Percentiles rank a stretch among this genome's conserved stretches.
Conservation (phyloP, 164 flowering plant genomes). For the Piper longum region DNA sequence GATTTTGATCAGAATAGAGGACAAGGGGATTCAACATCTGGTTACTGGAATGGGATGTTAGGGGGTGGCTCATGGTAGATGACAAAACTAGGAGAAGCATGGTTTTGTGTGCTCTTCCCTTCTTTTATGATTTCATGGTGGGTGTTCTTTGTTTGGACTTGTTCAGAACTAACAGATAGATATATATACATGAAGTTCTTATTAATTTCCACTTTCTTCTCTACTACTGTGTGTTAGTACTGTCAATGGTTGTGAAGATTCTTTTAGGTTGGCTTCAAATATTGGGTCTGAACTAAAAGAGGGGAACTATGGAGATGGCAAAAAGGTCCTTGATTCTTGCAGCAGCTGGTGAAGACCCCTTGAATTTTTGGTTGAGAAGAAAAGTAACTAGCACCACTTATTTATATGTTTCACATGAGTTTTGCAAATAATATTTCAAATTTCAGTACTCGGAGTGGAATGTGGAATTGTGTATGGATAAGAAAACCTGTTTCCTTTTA, state of each 20-base stretch:
- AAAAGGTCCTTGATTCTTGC: constrained; percentile 6
- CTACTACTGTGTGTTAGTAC: too few relatives aligned
- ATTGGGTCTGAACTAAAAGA: constrained; percentile 1
- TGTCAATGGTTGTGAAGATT: too few relatives aligned
- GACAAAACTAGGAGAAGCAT: constrained; percentile 4
- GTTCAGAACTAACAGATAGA: constrained; percentile 16
- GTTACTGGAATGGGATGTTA: constrained; percentile 82
- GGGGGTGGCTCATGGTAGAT: constrained; percentile 76
- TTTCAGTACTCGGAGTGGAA: constrained; percentile 2
- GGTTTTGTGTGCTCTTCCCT: constrained; percentile 4
- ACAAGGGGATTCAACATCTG: constrained; percentile 41
- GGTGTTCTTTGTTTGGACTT: constrained; percentile 13
- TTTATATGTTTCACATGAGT: too few relatives aligned
- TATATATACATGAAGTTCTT: constrained; percentile 10
- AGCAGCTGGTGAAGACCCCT: constrained; percentile 3
- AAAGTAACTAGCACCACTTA: too few relatives aligned
- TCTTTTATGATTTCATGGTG: constrained; percentile 4
- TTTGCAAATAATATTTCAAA: constrained; percentile 6
- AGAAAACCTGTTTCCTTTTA: constrained; percentile 3
- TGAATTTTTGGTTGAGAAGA: too few relatives aligned
- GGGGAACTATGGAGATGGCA: too few relatives aligned
- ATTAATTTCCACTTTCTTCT: constrained; percentile 3
- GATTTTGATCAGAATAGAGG: constrained; percentile 24
- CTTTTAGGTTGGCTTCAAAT: constrained; percentile 6
- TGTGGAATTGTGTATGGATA: constrained; percentile 11